Evolutionary conservation across 2,329 filamentous ascomycete genomes (phyloP).

Genomic region (Fusarium concolor): DNA sequence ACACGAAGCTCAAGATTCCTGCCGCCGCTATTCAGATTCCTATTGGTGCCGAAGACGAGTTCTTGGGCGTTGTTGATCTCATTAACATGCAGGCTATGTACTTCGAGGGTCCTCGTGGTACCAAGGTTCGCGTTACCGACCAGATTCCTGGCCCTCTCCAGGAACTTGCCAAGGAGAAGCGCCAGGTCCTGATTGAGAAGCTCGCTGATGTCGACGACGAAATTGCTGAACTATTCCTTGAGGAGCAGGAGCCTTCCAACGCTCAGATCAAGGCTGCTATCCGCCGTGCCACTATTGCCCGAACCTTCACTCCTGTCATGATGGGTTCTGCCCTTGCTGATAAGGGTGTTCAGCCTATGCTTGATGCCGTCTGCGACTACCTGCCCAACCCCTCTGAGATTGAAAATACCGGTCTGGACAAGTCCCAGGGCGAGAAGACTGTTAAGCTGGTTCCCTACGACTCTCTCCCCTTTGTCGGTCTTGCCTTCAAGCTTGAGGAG

Average conservation of each 20-base stretch:
- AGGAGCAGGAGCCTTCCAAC: constrained; percentile 82
- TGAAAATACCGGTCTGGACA: constrained; percentile 89
- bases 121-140: constrained; percentile 79
- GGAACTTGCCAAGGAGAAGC: constrained; percentile 82
- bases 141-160: constrained; percentile 85
- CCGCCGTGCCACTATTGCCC: constrained; percentile 85
- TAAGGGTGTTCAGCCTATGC: constrained; percentile 95
- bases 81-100: constrained; percentile 94
- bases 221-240: constrained; percentile 94
- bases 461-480: constrained; percentile 89
- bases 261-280: constrained; percentile 93
- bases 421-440: constrained; percentile 78
- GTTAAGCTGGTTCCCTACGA: constrained; percentile 95
- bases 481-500: constrained; percentile 99
- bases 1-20: constrained; percentile 91
- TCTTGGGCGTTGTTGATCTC: constrained; percentile 91
- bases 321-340: constrained; percentile 97
- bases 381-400: constrained; percentile 92
- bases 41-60: constrained; percentile 91
- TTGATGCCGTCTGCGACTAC: constrained; percentile 96
- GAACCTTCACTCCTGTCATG: constrained; percentile 93
- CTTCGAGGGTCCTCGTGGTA: constrained; percentile 86
- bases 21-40: constrained; percentile 95
- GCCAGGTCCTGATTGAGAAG: constrained; percentile 89
- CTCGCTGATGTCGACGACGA: constrained; percentile 98